Percentiles rank a stretch among this genome's conserved stretches.
Conservation (phyloP, 345 rosid genomes). For the Eucalyptus sp. region DNA sequence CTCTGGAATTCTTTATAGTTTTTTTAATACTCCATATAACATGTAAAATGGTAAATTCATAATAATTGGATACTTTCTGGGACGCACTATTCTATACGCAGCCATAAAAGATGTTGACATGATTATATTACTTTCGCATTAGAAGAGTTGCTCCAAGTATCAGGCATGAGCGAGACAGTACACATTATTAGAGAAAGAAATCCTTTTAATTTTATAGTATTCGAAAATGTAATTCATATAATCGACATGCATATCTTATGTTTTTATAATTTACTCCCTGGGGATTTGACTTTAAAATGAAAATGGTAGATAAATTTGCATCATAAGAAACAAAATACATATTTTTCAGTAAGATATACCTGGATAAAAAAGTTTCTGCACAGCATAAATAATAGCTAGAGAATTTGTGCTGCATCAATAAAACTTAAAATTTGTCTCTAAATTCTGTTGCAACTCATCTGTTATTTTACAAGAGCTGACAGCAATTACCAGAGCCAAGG, state of each 20-base stretch:
- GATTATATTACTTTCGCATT: background rate
- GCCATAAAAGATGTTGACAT: background rate
- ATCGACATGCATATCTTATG: background rate
- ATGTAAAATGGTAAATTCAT: background rate
- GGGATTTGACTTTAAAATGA: background rate
- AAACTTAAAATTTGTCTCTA: background rate
- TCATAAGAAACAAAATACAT: background rate
- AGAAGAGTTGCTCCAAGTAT: background rate
- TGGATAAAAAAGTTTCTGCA: background rate
- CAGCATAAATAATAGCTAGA: background rate
- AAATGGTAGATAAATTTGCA: background rate
- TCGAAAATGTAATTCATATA: background rate
- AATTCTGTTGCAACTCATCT: background rate
- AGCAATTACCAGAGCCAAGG: background rate
- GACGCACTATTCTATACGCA: background rate
- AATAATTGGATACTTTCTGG: background rate
- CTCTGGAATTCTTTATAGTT: background rate
- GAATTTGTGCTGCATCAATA: background rate
- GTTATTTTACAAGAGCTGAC: background rate
- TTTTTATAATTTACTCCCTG: background rate
- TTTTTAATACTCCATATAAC: background rate
- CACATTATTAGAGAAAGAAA: background rate
- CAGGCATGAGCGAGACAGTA: background rate
- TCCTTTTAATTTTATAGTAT: background rate
- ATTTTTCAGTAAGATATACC: background rate